These are phyloP conservation scores for Fusarium sp. DNA, from an alignment of 2,329 filamentous ascomycete species.

Conservation along the genomic window DNA sequence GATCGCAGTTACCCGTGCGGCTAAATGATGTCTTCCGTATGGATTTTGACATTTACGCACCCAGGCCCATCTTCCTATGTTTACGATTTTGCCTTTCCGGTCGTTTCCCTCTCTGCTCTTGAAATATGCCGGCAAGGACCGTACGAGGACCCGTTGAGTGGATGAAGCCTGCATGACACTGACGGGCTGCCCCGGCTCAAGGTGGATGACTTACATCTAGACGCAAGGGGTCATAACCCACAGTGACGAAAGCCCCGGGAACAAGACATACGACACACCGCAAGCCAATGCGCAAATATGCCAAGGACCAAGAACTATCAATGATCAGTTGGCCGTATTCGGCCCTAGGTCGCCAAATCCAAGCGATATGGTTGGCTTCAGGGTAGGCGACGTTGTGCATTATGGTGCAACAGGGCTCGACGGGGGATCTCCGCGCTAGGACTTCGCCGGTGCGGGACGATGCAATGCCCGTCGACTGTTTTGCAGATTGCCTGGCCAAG, in stretches of 20 bases:
- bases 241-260: constrained; percentile 8
- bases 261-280: background rate
- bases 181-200: background rate
- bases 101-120: background rate
- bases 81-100: background rate
- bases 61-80: background rate
- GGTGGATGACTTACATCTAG: constrained; percentile 14
- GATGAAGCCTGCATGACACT: background rate
- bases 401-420: background rate
- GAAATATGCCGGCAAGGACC: background rate
- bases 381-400: background rate
- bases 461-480: background rate
- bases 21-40: background rate
- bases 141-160: background rate
- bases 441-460: constrained; percentile 5
- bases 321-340: background rate
- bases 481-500: background rate
- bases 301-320: background rate
- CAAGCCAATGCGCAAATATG: background rate
- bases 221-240: background rate
- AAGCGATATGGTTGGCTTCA: background rate
- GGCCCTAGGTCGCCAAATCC: background rate
- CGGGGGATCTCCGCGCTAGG: background rate
- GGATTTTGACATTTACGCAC: background rate
- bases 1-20: no score